These are phyloP conservation scores for Neocallimastix lanati DNA, from an alignment of 192 early-diverging fungal species.

Conservation along the genomic window DNA sequence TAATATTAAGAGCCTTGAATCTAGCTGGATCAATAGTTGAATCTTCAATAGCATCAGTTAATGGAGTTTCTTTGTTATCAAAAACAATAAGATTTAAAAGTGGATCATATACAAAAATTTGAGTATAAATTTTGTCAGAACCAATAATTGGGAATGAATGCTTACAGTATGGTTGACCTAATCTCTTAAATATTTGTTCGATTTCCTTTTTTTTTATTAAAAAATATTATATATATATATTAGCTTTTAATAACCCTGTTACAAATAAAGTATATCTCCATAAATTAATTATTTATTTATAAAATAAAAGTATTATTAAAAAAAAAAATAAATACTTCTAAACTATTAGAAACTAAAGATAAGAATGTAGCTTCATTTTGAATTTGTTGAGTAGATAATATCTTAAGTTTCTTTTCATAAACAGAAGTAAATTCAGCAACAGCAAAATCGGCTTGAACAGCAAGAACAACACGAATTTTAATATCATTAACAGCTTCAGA, in stretches of 20 bases:
- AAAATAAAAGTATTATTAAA: too few species aligned
- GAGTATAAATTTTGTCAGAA: not conserved
- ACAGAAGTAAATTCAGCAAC: not conserved
- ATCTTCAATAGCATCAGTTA: conserved; percentile 1
- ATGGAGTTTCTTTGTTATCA: conserved; percentile 31
- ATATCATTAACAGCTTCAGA: not conserved
- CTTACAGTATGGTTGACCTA: not conserved
- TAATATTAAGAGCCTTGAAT: not conserved
- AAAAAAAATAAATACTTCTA: not conserved
- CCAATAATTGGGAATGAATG: not conserved
- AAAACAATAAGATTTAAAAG: conserved; percentile 64
- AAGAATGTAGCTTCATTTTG: not conserved
- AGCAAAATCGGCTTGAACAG: not conserved
- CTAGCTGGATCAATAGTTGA: not conserved
- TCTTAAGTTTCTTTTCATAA: not conserved
- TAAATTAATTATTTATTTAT: too few species aligned
- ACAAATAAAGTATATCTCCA: too few species aligned
- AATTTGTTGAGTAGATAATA: not conserved
- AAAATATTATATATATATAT: too few species aligned
- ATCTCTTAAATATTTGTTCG: not conserved
- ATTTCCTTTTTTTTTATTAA: too few species aligned
- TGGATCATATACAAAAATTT: conserved; percentile 49
- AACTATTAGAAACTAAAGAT: not conserved
- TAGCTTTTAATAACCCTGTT: too few species aligned
- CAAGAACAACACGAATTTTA: not conserved